A percentile compares a stretch with the other conserved stretches of the same genome.
phyloP scores from a whole-genome alignment of 345 rosid species.

The Gossypium turneri region DNA sequence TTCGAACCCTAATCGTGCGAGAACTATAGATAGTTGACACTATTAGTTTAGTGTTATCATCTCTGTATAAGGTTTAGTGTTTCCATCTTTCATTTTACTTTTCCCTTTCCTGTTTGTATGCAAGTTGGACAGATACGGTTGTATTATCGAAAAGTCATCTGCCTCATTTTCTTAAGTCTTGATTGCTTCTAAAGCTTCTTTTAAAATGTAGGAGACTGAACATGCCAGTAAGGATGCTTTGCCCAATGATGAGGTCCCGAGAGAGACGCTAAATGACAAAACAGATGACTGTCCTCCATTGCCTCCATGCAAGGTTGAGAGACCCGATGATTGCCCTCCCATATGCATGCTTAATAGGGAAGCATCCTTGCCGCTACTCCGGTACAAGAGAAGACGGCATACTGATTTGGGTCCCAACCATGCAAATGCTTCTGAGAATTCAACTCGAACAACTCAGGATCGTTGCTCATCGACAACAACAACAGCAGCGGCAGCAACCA shows the following conservation, averaged over 20 bases:
- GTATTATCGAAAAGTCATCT: neutral
- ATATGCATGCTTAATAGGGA: constrained; percentile 49
- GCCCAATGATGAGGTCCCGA: constrained; percentile 34
- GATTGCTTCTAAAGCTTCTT: constrained; percentile 15
- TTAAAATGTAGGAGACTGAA: constrained; percentile 34
- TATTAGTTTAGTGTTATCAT: neutral
- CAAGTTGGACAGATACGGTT: neutral
- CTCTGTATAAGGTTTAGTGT: no score
- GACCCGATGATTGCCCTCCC: constrained; percentile 39
- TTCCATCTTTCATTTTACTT: neutral
- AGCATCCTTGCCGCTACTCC: constrained; percentile 58
- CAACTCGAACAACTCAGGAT: constrained; percentile 54
- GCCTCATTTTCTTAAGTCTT: neutral
- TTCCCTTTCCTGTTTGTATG: neutral
- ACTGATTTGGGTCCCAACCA: constrained; percentile 39
- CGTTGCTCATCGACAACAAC: constrained; percentile 67
- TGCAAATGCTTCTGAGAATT: constrained; percentile 49
- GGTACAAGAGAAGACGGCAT: constrained; percentile 68
- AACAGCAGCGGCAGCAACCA: constrained; percentile 45
- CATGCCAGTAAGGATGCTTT: constrained; percentile 19
- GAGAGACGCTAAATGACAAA: constrained; percentile 35
- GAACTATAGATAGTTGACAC: neutral
- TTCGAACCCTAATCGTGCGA: neutral
- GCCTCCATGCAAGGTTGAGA: constrained; percentile 46
- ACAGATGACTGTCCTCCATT: constrained; percentile 38